phyloP scores from a whole-genome alignment of 1,139 yeast genomes.

The Meyerozyma sp. region DNA sequence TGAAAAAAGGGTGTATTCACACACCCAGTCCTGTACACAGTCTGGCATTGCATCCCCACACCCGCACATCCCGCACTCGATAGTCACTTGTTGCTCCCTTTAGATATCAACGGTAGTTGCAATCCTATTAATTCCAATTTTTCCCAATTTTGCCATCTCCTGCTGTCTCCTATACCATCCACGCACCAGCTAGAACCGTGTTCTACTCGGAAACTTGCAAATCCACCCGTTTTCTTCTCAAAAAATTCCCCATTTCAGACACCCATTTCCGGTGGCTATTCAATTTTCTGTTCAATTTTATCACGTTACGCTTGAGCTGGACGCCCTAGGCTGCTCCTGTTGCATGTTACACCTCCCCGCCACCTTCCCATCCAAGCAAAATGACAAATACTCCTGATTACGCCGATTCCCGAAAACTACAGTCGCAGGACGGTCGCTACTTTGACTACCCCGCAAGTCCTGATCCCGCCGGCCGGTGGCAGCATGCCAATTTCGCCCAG shows the following conservation, averaged over 20 bases:
- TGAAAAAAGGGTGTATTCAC: neutral
- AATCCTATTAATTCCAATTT: neutral
- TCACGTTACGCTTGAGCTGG: neutral
- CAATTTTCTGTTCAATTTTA: too few species aligned
- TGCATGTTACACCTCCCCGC: neutral
- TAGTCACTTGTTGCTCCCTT: neutral
- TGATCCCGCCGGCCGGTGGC: neutral
- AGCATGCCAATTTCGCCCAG: neutral
- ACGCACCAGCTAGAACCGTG: too few species aligned
- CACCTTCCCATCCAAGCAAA: neutral
- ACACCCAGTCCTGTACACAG: neutral
- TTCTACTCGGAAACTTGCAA: too few species aligned
- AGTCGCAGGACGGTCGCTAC: neutral
- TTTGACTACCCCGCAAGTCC: neutral
- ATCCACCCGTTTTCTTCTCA: too few species aligned
- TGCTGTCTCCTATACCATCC: neutral
- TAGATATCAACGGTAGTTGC: neutral
- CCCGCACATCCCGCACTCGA: neutral
- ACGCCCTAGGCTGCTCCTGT: neutral
- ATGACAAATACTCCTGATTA: neutral
- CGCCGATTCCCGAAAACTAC: neutral
- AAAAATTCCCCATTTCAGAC: too few species aligned
- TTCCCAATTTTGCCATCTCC: neutral
- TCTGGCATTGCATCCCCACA: neutral
- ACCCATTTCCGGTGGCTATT: too few species aligned